Conservation (phyloP, 192 early-diverging fungal species). For the Coemansia erecta region DNA sequence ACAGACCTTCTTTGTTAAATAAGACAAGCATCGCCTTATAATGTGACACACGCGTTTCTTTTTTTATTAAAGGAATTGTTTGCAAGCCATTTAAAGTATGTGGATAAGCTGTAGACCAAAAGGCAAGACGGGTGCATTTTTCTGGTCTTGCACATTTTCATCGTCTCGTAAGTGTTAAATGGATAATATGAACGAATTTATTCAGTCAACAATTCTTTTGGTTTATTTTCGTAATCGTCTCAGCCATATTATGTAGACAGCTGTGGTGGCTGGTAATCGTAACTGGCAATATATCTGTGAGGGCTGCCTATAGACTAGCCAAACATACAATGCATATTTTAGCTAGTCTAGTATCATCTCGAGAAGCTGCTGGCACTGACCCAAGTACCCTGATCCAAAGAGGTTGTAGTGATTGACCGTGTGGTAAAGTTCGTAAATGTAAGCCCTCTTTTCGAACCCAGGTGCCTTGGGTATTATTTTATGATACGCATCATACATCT, state of each 20-base stretch:
- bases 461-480: slow-evolving; percentile 17
- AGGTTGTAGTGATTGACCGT: slow-evolving; percentile 41
- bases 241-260: background rate
- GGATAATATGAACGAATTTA: background rate
- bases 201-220: slow-evolving; percentile 1
- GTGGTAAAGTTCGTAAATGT: slow-evolving; percentile 41
- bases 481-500: slow-evolving; percentile 31
- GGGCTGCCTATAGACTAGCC: background rate
- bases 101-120: background rate
- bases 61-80: too few species aligned
- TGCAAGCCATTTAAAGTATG: too few species aligned
- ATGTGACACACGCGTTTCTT: too few species aligned
- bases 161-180: too few species aligned
- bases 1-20: too few species aligned
- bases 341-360: background rate
- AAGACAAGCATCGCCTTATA: too few species aligned
- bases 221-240: background rate
- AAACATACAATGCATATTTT: background rate
- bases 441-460: slow-evolving; percentile 19
- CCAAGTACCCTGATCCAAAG: slow-evolving; percentile 27
- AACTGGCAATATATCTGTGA: background rate
- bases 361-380: slow-evolving; percentile 20
- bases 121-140: background rate
- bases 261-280: background rate
- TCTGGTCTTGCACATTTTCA: background rate